These are phyloP conservation scores for Middelhovenomyces tepae DNA, from an alignment of 805 yeast species.

Conservation along the genomic window DNA sequence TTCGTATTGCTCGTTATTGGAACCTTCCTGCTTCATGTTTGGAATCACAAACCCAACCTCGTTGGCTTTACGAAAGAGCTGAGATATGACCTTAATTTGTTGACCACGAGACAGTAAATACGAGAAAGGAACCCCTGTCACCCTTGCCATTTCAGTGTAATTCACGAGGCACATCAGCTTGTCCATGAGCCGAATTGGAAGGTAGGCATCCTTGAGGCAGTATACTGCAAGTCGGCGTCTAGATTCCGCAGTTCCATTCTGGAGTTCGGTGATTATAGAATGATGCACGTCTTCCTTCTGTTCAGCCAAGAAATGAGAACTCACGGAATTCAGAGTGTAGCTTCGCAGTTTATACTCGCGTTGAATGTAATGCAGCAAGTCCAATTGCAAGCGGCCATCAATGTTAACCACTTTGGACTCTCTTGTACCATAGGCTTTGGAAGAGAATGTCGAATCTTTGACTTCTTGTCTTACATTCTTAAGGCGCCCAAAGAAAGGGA, in stretches of 20 bases:
- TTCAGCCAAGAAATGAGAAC: conserved; percentile 87
- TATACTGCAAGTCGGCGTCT: conserved; percentile 93
- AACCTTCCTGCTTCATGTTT: conserved; percentile 71
- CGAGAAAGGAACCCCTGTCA: conserved; percentile 96
- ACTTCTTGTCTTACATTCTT: conserved; percentile 60
- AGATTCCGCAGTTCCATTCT: conserved; percentile 85
- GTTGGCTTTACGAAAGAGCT: conserved; percentile 85
- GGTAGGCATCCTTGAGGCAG: conserved; percentile 91
- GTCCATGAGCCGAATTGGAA: conserved; percentile 80
- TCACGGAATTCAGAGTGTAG: conserved; percentile 89
- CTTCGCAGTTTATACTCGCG: conserved; percentile 93
- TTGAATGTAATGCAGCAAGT: conserved; percentile 83
- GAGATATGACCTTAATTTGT: conserved; percentile 95
- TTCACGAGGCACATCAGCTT: conserved; percentile 94
- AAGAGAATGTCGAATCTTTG: conserved; percentile 75
- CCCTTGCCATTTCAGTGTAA: conserved; percentile 99
- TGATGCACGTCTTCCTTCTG: conserved; percentile 98
- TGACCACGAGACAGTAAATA: conserved; percentile 87
- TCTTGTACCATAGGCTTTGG: conserved; percentile 93
- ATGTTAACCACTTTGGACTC: conserved; percentile 86
- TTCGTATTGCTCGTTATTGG: conserved; percentile 85
- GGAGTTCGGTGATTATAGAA: conserved; percentile 89
- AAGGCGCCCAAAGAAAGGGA: conserved; percentile 85
- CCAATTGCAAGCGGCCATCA: conserved; percentile 94
- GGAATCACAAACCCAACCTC: conserved; percentile 85